Base-by-base conservation (phyloP, 768 basidiomycete genomes). In the Mycena venus region DNA sequence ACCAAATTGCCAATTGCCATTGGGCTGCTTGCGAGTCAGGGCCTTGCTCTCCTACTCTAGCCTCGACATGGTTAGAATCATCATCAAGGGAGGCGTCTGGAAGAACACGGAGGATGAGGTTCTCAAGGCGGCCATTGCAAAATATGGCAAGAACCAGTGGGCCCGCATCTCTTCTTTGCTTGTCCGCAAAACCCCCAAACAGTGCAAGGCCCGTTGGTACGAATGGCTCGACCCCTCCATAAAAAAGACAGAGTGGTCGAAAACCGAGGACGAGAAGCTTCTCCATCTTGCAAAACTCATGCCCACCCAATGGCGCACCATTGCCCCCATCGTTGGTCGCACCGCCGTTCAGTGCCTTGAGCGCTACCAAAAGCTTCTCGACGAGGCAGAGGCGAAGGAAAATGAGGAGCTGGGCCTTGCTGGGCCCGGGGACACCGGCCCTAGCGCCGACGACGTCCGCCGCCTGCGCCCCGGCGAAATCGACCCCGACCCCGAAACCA, bases 221-320 rank as follows among this genome's bases (percentile, higher is more conserved):
- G 98, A 99, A 86, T 99, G 98, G 98, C 87, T 99, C 60, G 98
- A 99, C 85, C 98, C 98, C 8, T 97, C 96, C 63, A 99, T 99
- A 85, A 99, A 99, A 85, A 99, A 99, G 88, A 99, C 98, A 21
- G 98, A 99, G 83, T 99, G 98, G 98, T 98, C 97, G 56, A 99
- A 99, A 96, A 96, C 95, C 21, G 98, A 99, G 85, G 98, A 99
- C 85, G 98, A 99, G 86, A 99, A 99, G 83, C 91, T 99, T 4
- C 89, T 99, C 14, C 97, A 99, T 82, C 91, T 99, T 27, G 98
- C 98, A 51, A 99, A 99, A 84, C 88, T 99, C 72, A 99, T 99
- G 97, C 98, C 98, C 0, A 99, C 98, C 0, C 98, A 99, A 87
- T 99, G 98, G 98, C 93, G 98, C 32, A 99, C 98, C 27, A 98